Conservation (phyloP, 1,139 yeast genomes). For the Debaryomyces subglobosus region DNA sequence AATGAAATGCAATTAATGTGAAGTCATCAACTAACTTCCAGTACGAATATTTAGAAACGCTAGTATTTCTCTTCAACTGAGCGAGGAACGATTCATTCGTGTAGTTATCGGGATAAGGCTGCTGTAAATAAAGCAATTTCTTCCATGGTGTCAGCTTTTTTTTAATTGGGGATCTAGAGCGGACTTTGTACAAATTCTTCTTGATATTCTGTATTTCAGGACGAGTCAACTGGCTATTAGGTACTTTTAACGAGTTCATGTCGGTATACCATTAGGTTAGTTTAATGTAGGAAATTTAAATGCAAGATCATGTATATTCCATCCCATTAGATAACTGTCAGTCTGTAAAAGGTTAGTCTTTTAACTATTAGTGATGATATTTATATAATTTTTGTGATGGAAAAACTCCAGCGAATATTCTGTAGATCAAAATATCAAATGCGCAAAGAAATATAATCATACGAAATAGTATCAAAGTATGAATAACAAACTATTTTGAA, state of each 20-base stretch:
- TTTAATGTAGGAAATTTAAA: background rate
- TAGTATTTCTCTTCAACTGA: constrained; percentile 75
- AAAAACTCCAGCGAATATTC: background rate
- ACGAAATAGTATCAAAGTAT: background rate
- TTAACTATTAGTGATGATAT: background rate
- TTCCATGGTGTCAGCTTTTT: constrained; percentile 53
- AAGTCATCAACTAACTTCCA: constrained; percentile 68
- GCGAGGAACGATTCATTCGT: constrained; percentile 80
- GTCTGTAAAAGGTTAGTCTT: background rate
- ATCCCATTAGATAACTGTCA: background rate
- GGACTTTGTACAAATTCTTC: background rate
- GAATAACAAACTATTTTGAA: background rate
- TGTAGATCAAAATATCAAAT: background rate
- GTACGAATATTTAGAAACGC: constrained; percentile 70
- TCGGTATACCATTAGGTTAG: background rate
- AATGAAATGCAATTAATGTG: constrained; percentile 65
- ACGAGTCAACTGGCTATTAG: background rate
- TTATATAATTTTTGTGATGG: background rate
- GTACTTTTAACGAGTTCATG: constrained; percentile 1
- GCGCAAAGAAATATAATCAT: background rate
- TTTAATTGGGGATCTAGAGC: constrained; percentile 2
- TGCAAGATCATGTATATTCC: background rate
- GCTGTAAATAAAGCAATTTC: constrained; percentile 83
- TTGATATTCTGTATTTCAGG: background rate
- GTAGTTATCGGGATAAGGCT: constrained; percentile 89